These are phyloP conservation scores for Raphanus hybrid DNA, from an alignment of 441 rosid genomes.

Conservation along the genomic window DNA sequence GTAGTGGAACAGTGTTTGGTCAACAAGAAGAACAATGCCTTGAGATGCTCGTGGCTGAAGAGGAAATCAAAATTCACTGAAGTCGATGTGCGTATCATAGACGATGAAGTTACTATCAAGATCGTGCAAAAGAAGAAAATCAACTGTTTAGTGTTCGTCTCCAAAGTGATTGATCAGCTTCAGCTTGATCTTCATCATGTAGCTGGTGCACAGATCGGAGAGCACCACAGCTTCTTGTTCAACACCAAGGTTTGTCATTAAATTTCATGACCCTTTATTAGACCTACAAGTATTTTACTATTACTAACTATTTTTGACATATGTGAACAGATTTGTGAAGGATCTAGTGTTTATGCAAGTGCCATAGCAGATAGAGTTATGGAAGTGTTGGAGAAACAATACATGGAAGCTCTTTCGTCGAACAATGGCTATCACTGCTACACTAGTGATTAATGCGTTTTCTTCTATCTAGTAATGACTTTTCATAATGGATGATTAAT, in stretches of 20 bases:
- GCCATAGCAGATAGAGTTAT: slow-evolving; percentile 76
- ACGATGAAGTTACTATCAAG: slow-evolving; percentile 80
- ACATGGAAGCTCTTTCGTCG: slow-evolving; percentile 52
- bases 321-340: slow-evolving; percentile 61
- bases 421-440: slow-evolving; percentile 34
- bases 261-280: not conserved
- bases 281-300: not conserved
- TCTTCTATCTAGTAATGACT: not conserved
- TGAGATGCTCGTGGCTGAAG: slow-evolving; percentile 80
- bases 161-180: slow-evolving; percentile 77
- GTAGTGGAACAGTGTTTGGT: slow-evolving; percentile 50
- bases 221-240: slow-evolving; percentile 74
- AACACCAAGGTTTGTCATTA: slow-evolving; percentile 53
- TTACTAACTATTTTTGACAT: not conserved
- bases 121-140: slow-evolving; percentile 76
- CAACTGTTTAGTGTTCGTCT: slow-evolving; percentile 65
- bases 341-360: slow-evolving; percentile 71
- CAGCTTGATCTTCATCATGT: slow-evolving; percentile 79
- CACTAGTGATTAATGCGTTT: slow-evolving; percentile 34
- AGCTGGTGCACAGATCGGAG: slow-evolving; percentile 83
- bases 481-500: slow-evolving; percentile 17
- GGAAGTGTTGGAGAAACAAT: slow-evolving; percentile 67
- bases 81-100: slow-evolving; percentile 77
- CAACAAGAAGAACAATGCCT: slow-evolving; percentile 42
- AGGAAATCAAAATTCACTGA: slow-evolving; percentile 76